Percentiles rank a stretch among this genome's conserved stretches.
Evolutionary conservation across 805 yeast genomes (phyloP).

Genomic region (Clavispora vitiphila): DNA sequence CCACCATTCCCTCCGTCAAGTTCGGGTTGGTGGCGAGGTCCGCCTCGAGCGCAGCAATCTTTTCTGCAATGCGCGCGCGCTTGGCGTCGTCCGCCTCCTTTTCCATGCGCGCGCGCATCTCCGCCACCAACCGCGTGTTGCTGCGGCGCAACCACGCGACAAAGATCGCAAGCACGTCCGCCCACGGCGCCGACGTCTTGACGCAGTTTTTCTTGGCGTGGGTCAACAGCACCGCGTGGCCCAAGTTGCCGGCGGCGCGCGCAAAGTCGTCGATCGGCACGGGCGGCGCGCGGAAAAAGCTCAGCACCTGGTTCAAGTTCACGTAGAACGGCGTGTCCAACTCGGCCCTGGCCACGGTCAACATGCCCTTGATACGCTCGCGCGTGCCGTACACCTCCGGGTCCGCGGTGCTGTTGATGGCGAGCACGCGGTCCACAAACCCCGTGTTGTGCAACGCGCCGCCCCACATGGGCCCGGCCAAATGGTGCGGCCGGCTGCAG

Average conservation of each 20-base stretch:
- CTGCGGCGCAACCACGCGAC: constrained; percentile 49
- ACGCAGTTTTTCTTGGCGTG: constrained; percentile 84
- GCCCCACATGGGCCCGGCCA: constrained; percentile 97
- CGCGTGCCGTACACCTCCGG: constrained; percentile 66
- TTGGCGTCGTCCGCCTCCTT: constrained; percentile 12
- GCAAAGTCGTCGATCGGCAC: constrained; percentile 70
- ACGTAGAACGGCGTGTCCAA: constrained; percentile 70
- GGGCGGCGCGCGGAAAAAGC: constrained; percentile 74
- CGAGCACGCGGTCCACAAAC: constrained; percentile 61
- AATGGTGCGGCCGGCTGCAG: constrained; percentile 66
- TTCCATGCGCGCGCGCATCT: constrained; percentile 12
- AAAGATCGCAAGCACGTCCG: constrained; percentile 66
- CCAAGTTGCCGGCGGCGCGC: constrained; percentile 80
- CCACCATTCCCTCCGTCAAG: constrained; percentile 39
- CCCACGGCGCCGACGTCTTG: constrained; percentile 89
- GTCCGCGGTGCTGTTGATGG: constrained; percentile 47
- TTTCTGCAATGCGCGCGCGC: constrained; percentile 7
- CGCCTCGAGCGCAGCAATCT: constrained; percentile 19
- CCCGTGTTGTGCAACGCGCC: constrained; percentile 67
- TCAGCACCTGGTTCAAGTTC: constrained; percentile 70
- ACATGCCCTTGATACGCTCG: constrained; percentile 87
- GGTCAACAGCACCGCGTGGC: constrained; percentile 76
- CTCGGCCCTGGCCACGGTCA: constrained; percentile 76
- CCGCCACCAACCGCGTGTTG: constrained; percentile 25
- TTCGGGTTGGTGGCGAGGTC: constrained; percentile 37